Conservation (phyloP, 805 yeast species). For the Nakazawaea molendinolei region DNA sequence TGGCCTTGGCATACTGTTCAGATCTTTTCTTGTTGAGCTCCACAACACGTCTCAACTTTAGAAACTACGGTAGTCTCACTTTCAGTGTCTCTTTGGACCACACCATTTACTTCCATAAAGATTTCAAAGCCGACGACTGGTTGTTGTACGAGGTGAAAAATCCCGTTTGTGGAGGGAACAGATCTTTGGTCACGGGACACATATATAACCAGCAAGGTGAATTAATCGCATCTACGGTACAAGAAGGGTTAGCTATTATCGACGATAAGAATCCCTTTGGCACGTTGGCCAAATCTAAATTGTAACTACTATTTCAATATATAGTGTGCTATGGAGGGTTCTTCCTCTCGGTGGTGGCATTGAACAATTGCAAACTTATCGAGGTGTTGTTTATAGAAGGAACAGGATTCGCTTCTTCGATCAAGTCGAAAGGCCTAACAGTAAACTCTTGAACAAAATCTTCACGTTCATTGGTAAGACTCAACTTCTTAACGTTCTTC, state of each 20-base stretch:
- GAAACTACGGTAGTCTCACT: slow-evolving; percentile 37
- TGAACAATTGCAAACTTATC: slow-evolving; percentile 46
- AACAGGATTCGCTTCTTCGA: slow-evolving; percentile 49
- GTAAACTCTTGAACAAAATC: slow-evolving; percentile 29
- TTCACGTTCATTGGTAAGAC: slow-evolving; percentile 19
- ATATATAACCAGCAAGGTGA: slow-evolving; percentile 42
- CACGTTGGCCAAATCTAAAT: background rate
- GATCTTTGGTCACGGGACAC: slow-evolving; percentile 53
- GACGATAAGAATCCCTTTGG: slow-evolving; percentile 7
- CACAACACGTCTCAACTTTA: slow-evolving; percentile 43
- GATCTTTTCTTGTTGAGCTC: slow-evolving; percentile 51
- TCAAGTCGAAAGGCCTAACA: slow-evolving; percentile 46
- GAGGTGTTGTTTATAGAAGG: slow-evolving; percentile 46
- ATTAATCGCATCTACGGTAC: slow-evolving; percentile 54
- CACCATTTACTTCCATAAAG: slow-evolving; percentile 55
- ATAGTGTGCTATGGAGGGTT: slow-evolving; percentile 28
- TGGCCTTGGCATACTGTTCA: slow-evolving; percentile 51
- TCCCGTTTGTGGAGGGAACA: slow-evolving; percentile 41
- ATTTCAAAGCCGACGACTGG: slow-evolving; percentile 45
- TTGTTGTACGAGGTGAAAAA: slow-evolving; percentile 41
- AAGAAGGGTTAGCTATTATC: slow-evolving; percentile 46
- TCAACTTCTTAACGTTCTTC: slow-evolving; percentile 9
- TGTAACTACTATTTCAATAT: background rate
- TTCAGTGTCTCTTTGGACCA: slow-evolving; percentile 63
- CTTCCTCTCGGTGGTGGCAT: slow-evolving; percentile 39